Conservation (phyloP, 2,329 filamentous ascomycete species). For the Acrocalymma vagum region DNA sequence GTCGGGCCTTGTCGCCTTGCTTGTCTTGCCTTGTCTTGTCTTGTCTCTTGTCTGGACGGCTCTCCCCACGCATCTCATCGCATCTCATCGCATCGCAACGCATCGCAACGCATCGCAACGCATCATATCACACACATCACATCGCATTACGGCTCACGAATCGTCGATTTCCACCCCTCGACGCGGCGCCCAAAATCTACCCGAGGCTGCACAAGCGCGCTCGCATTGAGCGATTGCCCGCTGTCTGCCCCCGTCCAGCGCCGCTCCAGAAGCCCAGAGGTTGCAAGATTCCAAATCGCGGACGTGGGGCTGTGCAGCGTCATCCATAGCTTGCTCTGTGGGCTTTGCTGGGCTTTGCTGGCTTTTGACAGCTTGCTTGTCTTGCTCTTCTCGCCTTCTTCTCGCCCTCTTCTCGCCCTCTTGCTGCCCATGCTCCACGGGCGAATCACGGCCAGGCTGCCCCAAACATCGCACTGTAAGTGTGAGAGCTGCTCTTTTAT, state of each 20-base stretch:
- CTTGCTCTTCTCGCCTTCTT: constrained; percentile 4
- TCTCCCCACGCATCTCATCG: no score
- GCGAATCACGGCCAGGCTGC: constrained; percentile 23
- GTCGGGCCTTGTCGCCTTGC: no score
- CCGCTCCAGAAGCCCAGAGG: constrained; percentile 19
- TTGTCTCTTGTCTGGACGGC: no score
- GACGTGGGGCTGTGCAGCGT: constrained; percentile 31
- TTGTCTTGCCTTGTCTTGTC: no score
- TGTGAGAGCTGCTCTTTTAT: constrained; percentile 26
- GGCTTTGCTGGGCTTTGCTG: no score
- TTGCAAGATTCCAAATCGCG: constrained; percentile 41
- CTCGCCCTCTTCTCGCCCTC: constrained; percentile 1
- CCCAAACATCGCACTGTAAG: constrained; percentile 30
- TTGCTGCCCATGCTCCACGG: constrained; percentile 18
- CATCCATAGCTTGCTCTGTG: constrained; percentile 17
- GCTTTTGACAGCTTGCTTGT: constrained; percentile 8
- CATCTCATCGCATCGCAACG: no score
- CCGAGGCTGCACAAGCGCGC: no score
- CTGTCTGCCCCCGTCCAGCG: constrained; percentile 19
- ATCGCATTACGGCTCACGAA: no score
- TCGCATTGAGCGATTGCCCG: constrained; percentile 13
- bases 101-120: constrained; percentile 4
- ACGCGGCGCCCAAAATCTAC: constrained; percentile 23
- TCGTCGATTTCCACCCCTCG: constrained; percentile 17
- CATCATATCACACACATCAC: background rate